phyloP scores from a whole-genome alignment of 345 rosid genomes.

The Adansonia digitata region DNA sequence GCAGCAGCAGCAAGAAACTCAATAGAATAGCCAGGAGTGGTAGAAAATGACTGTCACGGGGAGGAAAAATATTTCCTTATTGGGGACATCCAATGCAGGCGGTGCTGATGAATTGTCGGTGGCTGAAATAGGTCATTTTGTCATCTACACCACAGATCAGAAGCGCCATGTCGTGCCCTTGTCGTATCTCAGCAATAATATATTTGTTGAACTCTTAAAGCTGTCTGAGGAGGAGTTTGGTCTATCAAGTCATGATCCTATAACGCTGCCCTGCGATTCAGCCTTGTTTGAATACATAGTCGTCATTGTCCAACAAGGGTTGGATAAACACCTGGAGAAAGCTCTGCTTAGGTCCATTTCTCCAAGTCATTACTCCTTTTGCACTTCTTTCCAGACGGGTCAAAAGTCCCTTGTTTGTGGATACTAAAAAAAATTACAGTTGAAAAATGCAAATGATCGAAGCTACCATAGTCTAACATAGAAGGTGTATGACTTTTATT shows the following conservation, averaged over 20 bases:
- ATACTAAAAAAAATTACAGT: background rate
- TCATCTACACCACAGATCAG: slow-evolving; percentile 11
- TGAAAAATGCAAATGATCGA: background rate
- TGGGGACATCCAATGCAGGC: background rate
- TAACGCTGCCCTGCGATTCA: slow-evolving; percentile 6
- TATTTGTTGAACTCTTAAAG: slow-evolving; percentile 12
- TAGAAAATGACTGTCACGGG: background rate
- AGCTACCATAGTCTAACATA: background rate
- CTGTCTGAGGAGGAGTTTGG: slow-evolving; percentile 14
- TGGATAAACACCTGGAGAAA: background rate
- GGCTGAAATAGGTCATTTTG: background rate
- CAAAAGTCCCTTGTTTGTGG: background rate
- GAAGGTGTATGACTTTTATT: background rate
- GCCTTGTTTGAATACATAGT: slow-evolving; percentile 7
- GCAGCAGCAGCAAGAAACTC: background rate
- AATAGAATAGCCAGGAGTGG: background rate
- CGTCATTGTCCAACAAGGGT: background rate
- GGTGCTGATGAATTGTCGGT: background rate
- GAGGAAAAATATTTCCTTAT: background rate
- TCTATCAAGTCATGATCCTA: slow-evolving; percentile 5
- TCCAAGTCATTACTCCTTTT: background rate
- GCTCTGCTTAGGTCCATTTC: background rate
- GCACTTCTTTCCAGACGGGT: background rate
- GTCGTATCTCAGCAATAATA: background rate
- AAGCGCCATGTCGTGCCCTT: slow-evolving; percentile 2